Conservation (phyloP, 2,329 filamentous ascomycete species). For the Teratosphaeria destructans region DNA sequence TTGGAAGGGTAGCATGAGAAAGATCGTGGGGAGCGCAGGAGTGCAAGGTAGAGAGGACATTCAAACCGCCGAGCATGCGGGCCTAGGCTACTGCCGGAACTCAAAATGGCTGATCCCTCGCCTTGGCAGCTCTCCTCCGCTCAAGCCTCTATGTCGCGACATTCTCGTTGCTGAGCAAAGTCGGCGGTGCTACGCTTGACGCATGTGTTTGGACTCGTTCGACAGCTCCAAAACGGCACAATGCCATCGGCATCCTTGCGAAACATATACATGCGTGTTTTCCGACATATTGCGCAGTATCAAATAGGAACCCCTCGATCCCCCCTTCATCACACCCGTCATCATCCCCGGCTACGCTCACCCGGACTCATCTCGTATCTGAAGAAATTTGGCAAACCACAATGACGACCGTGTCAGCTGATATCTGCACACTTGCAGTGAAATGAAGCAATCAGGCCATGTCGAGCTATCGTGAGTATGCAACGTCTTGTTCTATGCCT, state of each 20-base stretch:
- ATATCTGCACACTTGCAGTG: background rate
- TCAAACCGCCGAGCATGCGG: background rate
- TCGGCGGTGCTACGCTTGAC: background rate
- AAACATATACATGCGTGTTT: background rate
- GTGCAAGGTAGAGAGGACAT: background rate
- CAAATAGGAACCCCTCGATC: background rate
- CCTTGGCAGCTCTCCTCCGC: background rate
- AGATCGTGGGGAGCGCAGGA: background rate
- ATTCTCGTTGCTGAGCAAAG: background rate
- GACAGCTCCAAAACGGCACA: slow-evolving; percentile 1
- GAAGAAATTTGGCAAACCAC: background rate
- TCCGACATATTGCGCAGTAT: background rate
- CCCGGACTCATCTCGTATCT: background rate
- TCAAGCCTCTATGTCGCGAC: background rate
- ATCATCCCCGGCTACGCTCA: background rate
- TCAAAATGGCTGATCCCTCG: background rate
- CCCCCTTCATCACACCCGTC: background rate
- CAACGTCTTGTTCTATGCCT: background rate
- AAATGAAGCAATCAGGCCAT: background rate
- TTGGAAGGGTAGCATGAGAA: background rate
- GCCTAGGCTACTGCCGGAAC: background rate
- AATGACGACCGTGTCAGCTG: background rate
- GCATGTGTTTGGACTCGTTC: slow-evolving; percentile 17
- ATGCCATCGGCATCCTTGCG: too few relatives aligned
- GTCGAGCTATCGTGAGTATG: background rate